Percentiles rank a stretch among this genome's conserved stretches.
Evolutionary conservation across 2,329 filamentous ascomycete species (phyloP).

Genomic region (Alternaria burnsii): DNA sequence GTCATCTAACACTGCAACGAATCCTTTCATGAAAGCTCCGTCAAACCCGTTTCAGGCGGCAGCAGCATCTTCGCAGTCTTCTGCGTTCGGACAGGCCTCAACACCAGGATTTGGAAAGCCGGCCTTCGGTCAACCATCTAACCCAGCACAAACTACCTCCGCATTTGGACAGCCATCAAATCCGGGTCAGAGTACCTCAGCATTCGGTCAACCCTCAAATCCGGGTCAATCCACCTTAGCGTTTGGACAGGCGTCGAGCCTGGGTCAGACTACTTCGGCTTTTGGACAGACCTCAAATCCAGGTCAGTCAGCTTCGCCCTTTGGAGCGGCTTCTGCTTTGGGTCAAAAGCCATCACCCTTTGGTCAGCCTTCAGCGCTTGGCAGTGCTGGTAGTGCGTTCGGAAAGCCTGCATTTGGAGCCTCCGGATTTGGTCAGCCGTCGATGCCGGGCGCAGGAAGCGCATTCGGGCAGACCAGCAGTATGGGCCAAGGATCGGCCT

Average conservation of each 20-base stretch:
- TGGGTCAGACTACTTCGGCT: constrained; percentile 28
- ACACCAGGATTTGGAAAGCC: constrained; percentile 45
- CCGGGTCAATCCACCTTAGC: constrained; percentile 23
- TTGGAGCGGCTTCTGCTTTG: constrained; percentile 51
- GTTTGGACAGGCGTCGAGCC: constrained; percentile 8
- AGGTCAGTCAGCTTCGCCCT: constrained; percentile 33
- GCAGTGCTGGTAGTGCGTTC: constrained; percentile 45
- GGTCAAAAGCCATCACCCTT: constrained; percentile 40
- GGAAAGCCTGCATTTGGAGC: constrained; percentile 47
- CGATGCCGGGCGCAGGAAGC: constrained; percentile 35
- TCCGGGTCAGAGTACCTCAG: constrained; percentile 27
- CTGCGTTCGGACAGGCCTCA: constrained; percentile 49
- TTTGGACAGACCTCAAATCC: constrained; percentile 54
- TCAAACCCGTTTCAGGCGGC: constrained; percentile 19
- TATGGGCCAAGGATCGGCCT: constrained; percentile 34
- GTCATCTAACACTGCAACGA: constrained; percentile 22
- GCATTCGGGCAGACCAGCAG: constrained; percentile 33
- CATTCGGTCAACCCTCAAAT: constrained; percentile 54
- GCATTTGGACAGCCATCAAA: constrained; percentile 54
- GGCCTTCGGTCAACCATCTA: constrained; percentile 54
- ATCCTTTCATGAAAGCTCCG: constrained; percentile 38
- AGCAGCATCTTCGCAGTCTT: constrained; percentile 25
- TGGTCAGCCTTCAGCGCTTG: constrained; percentile 41
- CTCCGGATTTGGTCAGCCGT: constrained; percentile 53
- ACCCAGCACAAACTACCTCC: constrained; percentile 25